A percentile compares a stretch with the other conserved stretches of the same genome.
Conservation (phyloP, 2,329 filamentous ascomycete genomes). For the Phyllosticta citrichinensis region DNA sequence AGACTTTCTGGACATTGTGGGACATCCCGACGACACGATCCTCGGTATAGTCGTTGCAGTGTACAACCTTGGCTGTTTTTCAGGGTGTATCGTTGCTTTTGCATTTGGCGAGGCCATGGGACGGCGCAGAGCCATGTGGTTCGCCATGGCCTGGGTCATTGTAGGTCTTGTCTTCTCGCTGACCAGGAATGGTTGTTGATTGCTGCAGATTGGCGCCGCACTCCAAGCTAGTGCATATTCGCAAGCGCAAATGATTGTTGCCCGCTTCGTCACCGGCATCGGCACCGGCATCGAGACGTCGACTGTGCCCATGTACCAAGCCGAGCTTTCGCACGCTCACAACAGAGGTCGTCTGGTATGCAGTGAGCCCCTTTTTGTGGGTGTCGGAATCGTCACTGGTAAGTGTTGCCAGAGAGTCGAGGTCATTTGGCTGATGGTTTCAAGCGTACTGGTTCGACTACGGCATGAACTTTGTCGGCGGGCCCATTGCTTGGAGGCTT, state of each 20-base stretch:
- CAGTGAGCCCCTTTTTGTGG: constrained; percentile 38
- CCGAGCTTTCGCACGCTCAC: constrained; percentile 42
- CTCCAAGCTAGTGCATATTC: constrained; percentile 6
- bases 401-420: neutral
- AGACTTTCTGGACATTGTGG: constrained; percentile 27
- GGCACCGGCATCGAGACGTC: constrained; percentile 47
- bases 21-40: constrained; percentile 28
- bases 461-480: constrained; percentile 32
- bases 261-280: constrained; percentile 42
- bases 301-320: constrained; percentile 45
- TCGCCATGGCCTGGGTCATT: constrained; percentile 10
- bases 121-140: constrained; percentile 31
- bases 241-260: constrained; percentile 38
- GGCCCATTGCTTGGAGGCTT: constrained; percentile 35
- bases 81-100: constrained; percentile 31
- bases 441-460: constrained; percentile 43
- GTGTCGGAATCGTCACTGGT: constrained; percentile 37
- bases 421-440: neutral
- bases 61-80: constrained; percentile 40
- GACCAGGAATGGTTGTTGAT: neutral
- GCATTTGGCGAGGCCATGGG: constrained; percentile 31
- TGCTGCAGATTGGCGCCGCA: constrained; percentile 1
- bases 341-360: constrained; percentile 52
- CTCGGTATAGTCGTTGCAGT: constrained; percentile 41
- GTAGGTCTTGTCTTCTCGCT: neutral